phyloP scores from a whole-genome alignment of 2,329 filamentous ascomycete genomes.

The Exophiala sideris region DNA sequence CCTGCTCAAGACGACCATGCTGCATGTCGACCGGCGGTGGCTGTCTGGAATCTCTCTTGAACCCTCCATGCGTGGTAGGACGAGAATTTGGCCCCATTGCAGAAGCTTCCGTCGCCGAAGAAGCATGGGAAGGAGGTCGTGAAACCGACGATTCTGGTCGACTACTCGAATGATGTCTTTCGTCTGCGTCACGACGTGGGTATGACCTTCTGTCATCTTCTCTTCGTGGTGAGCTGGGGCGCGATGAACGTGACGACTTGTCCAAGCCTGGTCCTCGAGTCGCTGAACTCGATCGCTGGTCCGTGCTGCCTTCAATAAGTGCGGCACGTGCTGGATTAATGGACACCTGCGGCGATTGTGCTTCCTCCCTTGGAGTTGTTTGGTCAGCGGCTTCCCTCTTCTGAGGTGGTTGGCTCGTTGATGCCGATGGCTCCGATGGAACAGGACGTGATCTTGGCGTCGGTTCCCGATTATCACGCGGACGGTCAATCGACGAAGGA shows the following conservation, averaged over 20 bases:
- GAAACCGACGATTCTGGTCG: slow-evolving; percentile 10
- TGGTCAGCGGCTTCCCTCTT: slow-evolving; percentile 21
- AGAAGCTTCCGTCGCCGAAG: slow-evolving; percentile 9
- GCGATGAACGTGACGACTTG: slow-evolving; percentile 19
- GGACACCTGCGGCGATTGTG: slow-evolving; percentile 20
- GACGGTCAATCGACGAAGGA: slow-evolving; percentile 26
- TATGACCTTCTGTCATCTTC: slow-evolving; percentile 24
- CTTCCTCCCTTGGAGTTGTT: not conserved
- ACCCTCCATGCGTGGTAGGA: slow-evolving; percentile 4
- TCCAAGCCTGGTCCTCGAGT: slow-evolving; percentile 19
- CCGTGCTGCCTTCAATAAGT: slow-evolving; percentile 29
- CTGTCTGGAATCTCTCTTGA: slow-evolving; percentile 19
- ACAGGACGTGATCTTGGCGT: slow-evolving; percentile 21
- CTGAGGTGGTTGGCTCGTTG: slow-evolving; percentile 14
- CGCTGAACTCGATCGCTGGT: slow-evolving; percentile 14
- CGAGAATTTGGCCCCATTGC: slow-evolving; percentile 1
- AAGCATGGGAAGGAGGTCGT: slow-evolving; percentile 1
- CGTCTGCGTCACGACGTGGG: slow-evolving; percentile 24
- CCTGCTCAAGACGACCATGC: slow-evolving; percentile 47
- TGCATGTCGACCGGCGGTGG: slow-evolving; percentile 38
- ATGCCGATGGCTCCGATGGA: slow-evolving; percentile 4
- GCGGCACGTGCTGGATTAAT: slow-evolving; percentile 32
- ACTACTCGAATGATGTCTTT: slow-evolving; percentile 11
- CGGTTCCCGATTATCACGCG: slow-evolving; percentile 30
- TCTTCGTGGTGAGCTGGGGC: slow-evolving; percentile 26